Base-by-base conservation (phyloP, 164 flowering plant genomes). In the Magnolia kwangsiensis region DNA sequence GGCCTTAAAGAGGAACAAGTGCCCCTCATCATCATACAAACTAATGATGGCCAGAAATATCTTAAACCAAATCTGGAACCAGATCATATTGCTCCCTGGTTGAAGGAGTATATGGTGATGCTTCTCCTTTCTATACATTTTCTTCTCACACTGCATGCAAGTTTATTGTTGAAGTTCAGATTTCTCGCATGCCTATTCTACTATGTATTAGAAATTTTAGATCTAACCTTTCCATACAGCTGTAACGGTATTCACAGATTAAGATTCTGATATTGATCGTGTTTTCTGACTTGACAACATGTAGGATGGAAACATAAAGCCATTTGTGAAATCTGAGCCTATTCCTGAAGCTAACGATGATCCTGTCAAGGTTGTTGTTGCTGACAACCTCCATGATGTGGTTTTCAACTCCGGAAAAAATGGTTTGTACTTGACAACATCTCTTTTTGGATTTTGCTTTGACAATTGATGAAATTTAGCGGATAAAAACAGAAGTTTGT, bases 281-380 rank as follows among this genome's bases (percentile, higher is more conserved):
- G 14, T 50, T 59, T 49, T 77, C 45, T 63, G 67, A 78, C 63
- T 27, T 72, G 21, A 23, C 51, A 24, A 49, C 73, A 67, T 79
- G 73, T 92, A 96, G 99, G 95, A 90, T 10, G 98, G 98, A 13
- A 87, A 81, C 2, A 69, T 88, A 67, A 78, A 77, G 74, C 88
- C 90, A 72, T 91, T 65, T 75, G 84, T 37, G 21, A 90, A 87
- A 79, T 96, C 99, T 11, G 92, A 94, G 81, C 93, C 98, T 8
- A 87, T 94, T 72, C 99, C 99, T 19, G 92, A 89, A 78, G 88
- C 79, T 49, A 94, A 96, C 81, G 77, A 87, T 78, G 98, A 91
- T 72, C 99, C 98, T 75, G 98, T 96, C 78, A 96, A 96, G 86
- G 93, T 96, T 76, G 98, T 96, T 71, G 99, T 96, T 76, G 95